Base-by-base conservation (phyloP, 108 stramenopile species). In the Nannochloropsis salina region DNA sequence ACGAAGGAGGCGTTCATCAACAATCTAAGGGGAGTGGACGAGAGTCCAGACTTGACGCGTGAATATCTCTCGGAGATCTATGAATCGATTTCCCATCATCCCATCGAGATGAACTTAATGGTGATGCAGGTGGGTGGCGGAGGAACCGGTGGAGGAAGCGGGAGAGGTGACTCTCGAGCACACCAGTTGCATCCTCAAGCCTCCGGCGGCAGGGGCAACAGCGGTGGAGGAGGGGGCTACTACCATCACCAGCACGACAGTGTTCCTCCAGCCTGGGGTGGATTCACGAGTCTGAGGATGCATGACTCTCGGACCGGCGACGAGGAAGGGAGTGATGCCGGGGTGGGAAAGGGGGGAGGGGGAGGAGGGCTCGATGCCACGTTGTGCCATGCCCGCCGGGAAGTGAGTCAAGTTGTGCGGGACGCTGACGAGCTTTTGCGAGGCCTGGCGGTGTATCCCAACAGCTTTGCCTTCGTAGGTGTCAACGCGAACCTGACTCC, bases 1-100 rank as follows among this genome's bases (percentile, higher is more conserved):
- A 94, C 95, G 12, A 93, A 93, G 83, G 81, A 90, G n/a, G 96
- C 95, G 45, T 99, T 99, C 88, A 84, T 97, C 85, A 93, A 89
- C 45, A 98, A 98, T 87, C 82, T 97, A 31, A 88, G 94, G 81
- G 94, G 93, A 9, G 91, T 89, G 41, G 45, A 15, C 82, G 89
- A 93, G 61, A 85, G 92, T 22, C 85, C 89, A 1, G 93, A 94
- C 51, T 90, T 96, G 41, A 85, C 84, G 40, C 88, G 86, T 12
- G 93, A 94, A 44, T 96, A 95, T 83, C 82, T 91, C 51, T 45
- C 82, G 44, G 80, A 31, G 44, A 90, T 91, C 82, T 91, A 91
- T 84, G 91, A 91, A 86, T 89, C 41, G 86, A 90, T 91, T 15
- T 85, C 82, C 83, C 79, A 6, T 3, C 80, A 86, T 42, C 85